Evolutionary conservation across 1,284 basidiomycete genomes (phyloP).

Genomic region (Cutaneotrichosporon dermatis): DNA sequence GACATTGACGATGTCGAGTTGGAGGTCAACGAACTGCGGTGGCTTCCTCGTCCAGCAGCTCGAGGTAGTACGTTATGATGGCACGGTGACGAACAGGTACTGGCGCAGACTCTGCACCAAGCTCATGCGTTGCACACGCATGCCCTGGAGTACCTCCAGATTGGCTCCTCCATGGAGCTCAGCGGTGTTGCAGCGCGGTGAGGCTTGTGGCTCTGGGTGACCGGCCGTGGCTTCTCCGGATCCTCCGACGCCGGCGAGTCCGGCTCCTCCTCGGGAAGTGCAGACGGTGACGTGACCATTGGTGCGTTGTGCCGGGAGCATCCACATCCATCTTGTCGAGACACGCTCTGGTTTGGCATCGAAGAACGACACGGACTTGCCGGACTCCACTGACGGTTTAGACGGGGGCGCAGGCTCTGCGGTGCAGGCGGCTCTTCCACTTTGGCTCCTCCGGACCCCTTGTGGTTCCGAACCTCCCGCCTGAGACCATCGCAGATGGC

Average conservation of each 20-base stretch:
- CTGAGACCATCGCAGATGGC: slow-evolving; percentile 73
- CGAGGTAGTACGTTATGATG: slow-evolving; percentile 72
- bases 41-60: slow-evolving; percentile 65
- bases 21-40: background rate
- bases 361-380: too few species aligned
- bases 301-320: too few species aligned
- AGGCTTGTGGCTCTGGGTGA: slow-evolving; percentile 23
- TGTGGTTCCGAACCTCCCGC: slow-evolving; percentile 51
- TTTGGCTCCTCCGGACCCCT: too few species aligned
- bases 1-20: background rate
- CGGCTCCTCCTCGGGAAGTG: too few species aligned
- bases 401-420: too few species aligned
- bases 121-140: slow-evolving; percentile 88
- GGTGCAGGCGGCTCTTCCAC: background rate
- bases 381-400: too few species aligned
- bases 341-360: background rate
- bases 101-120: slow-evolving; percentile 82
- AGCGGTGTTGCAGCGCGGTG: slow-evolving; percentile 57
- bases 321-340: background rate
- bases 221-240: slow-evolving; percentile 7
- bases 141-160: slow-evolving; percentile 74
- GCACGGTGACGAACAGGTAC: slow-evolving; percentile 86
- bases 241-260: background rate
- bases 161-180: slow-evolving; percentile 64
- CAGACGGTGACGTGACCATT: too few species aligned